These are phyloP conservation scores for Stylosanthes scabra DNA, from an alignment of 331 rosid species.

Conservation along the genomic window DNA sequence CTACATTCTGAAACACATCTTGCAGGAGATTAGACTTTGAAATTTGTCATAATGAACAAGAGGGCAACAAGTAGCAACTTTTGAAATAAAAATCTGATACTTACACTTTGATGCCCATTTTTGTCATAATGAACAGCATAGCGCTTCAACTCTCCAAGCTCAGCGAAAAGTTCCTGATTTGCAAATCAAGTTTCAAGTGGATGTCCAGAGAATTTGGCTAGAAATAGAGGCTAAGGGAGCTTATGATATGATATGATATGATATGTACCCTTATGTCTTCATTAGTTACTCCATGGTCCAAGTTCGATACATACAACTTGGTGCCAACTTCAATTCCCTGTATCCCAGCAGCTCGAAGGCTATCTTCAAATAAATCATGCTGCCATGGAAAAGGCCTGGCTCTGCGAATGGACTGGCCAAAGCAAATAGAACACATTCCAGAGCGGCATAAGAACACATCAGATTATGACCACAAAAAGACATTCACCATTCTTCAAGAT, in stretches of 20 bases:
- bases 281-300: constrained; percentile 66
- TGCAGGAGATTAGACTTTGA: background rate
- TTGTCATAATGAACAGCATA: constrained; percentile 92
- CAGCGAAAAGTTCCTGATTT: constrained; percentile 93
- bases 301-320: constrained; percentile 76
- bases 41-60: background rate
- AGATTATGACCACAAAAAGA: constrained; percentile 81
- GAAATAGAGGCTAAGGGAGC: constrained; percentile 43
- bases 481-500: constrained; percentile 76
- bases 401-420: constrained; percentile 93
- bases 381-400: constrained; percentile 86
- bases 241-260: constrained; percentile 49
- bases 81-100: constrained; percentile 42
- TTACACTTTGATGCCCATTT: constrained; percentile 76
- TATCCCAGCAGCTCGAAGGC: constrained; percentile 95
- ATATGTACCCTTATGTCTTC: constrained; percentile 97
- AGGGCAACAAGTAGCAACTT: background rate
- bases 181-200: constrained; percentile 68
- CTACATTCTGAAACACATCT: background rate
- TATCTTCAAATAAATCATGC: constrained; percentile 92
- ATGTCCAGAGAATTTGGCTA: constrained; percentile 27
- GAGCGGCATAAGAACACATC: constrained; percentile 76
- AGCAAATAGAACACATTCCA: constrained; percentile 83
- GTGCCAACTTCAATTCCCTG: constrained; percentile 87
- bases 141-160: constrained; percentile 89